These are phyloP conservation scores for Apocynum venetum DNA, from an alignment of 257 asterid genomes.

Conservation along the genomic window DNA sequence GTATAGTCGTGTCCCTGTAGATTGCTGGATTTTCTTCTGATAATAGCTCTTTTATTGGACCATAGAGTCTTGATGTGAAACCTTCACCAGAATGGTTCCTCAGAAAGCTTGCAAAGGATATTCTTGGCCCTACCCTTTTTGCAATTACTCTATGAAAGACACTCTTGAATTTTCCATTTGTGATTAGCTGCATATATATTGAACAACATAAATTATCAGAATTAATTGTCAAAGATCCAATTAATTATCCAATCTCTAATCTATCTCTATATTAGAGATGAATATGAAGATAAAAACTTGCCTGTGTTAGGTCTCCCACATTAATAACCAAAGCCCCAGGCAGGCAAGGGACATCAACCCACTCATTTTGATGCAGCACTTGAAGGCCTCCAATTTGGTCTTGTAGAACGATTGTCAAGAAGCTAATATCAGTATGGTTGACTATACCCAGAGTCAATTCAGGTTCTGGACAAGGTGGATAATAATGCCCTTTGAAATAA, in stretches of 20 bases:
- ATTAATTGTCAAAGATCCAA: no score
- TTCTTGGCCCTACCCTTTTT: slow-evolving; percentile 29
- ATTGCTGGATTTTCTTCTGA: slow-evolving; percentile 33
- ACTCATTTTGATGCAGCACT: slow-evolving; percentile 32
- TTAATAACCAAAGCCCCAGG: slow-evolving; percentile 43
- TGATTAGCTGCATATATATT: slow-evolving; percentile 26
- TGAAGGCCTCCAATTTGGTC: slow-evolving; percentile 52
- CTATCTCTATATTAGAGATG: no score
- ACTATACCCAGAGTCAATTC: slow-evolving; percentile 31
- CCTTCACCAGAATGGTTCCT: slow-evolving; percentile 18
- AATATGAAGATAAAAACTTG: slow-evolving; percentile 1
- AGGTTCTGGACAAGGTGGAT: slow-evolving; percentile 53
- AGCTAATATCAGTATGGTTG: slow-evolving; percentile 37
- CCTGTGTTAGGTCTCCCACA: slow-evolving; percentile 46
- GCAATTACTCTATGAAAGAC: slow-evolving; percentile 29
- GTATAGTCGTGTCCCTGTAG: slow-evolving; percentile 19
- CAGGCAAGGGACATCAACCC: slow-evolving; percentile 45
- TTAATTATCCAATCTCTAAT: no score
- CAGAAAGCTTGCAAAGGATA: slow-evolving; percentile 35
- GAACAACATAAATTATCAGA: no score
- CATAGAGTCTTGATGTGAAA: slow-evolving; percentile 5
- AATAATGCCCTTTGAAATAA: slow-evolving; percentile 31
- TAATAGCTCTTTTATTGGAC: slow-evolving; percentile 34
- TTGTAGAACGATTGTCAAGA: slow-evolving; percentile 38
- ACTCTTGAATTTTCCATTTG: slow-evolving; percentile 29